These are phyloP conservation scores for Sphaerobolus stellatus DNA, from an alignment of 1,284 basidiomycete genomes.

Conservation along the genomic window DNA sequence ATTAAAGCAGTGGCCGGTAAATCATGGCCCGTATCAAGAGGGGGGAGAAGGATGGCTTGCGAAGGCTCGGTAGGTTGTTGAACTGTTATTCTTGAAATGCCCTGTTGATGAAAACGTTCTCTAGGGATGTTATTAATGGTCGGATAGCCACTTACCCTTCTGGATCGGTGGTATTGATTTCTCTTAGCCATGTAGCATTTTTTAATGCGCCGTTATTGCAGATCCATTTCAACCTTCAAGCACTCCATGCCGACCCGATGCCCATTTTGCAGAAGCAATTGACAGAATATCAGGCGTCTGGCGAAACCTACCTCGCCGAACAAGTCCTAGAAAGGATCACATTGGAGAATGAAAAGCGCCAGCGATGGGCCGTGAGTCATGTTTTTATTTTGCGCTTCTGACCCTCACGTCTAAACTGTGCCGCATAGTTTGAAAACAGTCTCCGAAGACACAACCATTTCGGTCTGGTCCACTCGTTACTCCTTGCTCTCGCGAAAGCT, in stretches of 20 bases:
- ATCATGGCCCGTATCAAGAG: conserved; percentile 69
- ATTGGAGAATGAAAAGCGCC: conserved; percentile 76
- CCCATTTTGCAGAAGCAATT: conserved; percentile 64
- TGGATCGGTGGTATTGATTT: conserved; percentile 62
- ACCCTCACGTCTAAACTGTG: conserved; percentile 27
- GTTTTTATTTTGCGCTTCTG: conserved; percentile 19
- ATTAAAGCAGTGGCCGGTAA: conserved; percentile 73
- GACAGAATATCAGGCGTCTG: conserved; percentile 40
- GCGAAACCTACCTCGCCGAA: conserved; percentile 34
- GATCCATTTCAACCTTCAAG: conserved; percentile 90
- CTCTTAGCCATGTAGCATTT: conserved; percentile 4
- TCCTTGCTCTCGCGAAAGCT: conserved; percentile 66
- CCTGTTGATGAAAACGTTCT: conserved; percentile 1
- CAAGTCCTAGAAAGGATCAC: conserved; percentile 62
- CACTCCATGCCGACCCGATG: conserved; percentile 77
- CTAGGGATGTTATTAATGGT: conserved; percentile 76
- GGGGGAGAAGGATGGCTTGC: conserved; percentile 77
- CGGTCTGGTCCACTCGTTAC: conserved; percentile 70
- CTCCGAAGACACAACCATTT: conserved; percentile 81
- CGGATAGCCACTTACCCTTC: conserved; percentile 86
- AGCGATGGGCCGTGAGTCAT: conserved; percentile 74
- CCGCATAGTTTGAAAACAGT: conserved; percentile 73
- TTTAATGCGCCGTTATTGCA: conserved; percentile 30
- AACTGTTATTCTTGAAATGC: neutral
- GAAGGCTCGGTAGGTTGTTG: conserved; percentile 60